Evolutionary conservation across 345 rosid species (phyloP).

Genomic region (Brassica rapa): DNA sequence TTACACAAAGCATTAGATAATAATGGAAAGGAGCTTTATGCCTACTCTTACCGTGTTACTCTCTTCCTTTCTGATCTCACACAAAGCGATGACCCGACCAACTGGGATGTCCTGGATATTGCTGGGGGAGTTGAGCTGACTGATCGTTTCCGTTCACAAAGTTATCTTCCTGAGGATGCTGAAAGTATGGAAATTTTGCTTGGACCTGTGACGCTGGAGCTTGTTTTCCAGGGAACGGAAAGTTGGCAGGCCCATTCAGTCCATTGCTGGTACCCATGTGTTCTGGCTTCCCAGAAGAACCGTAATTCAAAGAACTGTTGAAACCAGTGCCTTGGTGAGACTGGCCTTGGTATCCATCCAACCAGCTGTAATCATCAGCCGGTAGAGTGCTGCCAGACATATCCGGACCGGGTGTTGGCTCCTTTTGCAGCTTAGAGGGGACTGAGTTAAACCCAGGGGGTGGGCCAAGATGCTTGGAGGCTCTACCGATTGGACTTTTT

Average conservation of each 20-base stretch:
- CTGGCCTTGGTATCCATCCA: constrained; percentile 87
- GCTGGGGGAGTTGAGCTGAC: constrained; percentile 65
- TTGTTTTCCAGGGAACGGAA: constrained; percentile 92
- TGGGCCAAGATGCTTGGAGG: constrained; percentile 82
- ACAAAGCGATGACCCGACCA: constrained; percentile 78
- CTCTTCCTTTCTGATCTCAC: constrained; percentile 60
- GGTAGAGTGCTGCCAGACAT: constrained; percentile 39
- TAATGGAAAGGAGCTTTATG: constrained; percentile 16
- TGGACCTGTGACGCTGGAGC: constrained; percentile 53
- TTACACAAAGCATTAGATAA: not conserved
- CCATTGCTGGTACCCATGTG: constrained; percentile 53
- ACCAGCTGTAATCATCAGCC: constrained; percentile 93
- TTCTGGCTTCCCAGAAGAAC: constrained; percentile 54
- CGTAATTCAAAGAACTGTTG: constrained; percentile 46
- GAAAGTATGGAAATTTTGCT: constrained; percentile 50
- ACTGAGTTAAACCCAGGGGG: constrained; percentile 87
- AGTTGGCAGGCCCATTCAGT: constrained; percentile 54
- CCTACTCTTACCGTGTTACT: constrained; percentile 36
- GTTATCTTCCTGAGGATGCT: constrained; percentile 53
- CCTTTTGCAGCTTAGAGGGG: constrained; percentile 60
- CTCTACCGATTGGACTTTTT: constrained; percentile 80
- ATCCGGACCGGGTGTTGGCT: constrained; percentile 48
- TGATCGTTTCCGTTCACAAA: constrained; percentile 56
- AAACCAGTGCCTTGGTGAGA: constrained; percentile 50
- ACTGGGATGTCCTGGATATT: constrained; percentile 75